A percentile compares a stretch with the other conserved stretches of the same genome.
These are phyloP conservation scores for Penicillium canariense DNA, from an alignment of 495 filamentous ascomycete genomes.

Conservation along the genomic window DNA sequence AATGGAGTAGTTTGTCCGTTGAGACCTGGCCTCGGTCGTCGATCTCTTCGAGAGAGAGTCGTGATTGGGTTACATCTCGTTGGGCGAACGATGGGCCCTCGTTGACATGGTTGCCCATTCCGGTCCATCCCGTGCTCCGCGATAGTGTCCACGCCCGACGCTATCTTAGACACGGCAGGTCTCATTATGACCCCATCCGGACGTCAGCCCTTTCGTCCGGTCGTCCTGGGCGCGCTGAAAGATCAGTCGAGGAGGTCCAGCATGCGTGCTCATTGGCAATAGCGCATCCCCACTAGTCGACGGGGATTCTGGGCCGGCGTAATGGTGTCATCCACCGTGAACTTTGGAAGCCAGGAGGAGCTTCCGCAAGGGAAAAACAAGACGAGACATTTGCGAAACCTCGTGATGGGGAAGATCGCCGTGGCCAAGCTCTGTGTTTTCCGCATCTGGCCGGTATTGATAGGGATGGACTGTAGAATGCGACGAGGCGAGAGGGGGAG, in stretches of 20 bases:
- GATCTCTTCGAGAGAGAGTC: slow-evolving; percentile 3
- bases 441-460: neutral
- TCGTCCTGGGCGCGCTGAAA: slow-evolving; percentile 8
- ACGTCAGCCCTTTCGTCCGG: slow-evolving; percentile 2
- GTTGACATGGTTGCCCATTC: slow-evolving; percentile 3
- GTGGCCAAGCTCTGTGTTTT: neutral
- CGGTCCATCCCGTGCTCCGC: slow-evolving; percentile 10
- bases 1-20: neutral
- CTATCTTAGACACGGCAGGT: slow-evolving; percentile 8
- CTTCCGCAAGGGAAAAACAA: neutral
- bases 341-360: neutral
- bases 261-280: slow-evolving; percentile 9
- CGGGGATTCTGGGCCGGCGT: slow-evolving; percentile 8
- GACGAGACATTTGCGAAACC: neutral
- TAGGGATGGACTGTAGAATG: neutral
- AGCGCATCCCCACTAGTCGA: neutral
- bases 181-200: slow-evolving; percentile 7
- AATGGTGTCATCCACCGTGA: slow-evolving; percentile 24
- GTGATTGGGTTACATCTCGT: slow-evolving; percentile 20
- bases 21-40: neutral
- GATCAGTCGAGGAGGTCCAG: slow-evolving; percentile 6
- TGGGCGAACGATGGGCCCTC: slow-evolving; percentile 2
- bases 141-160: slow-evolving; percentile 4
- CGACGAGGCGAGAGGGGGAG: neutral
- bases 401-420: neutral